Evolutionary conservation across 2,329 filamentous ascomycete genomes (phyloP), one percentile per base, ranked within the genome.

Genomic region (Acrocalymma vagum): DNA sequence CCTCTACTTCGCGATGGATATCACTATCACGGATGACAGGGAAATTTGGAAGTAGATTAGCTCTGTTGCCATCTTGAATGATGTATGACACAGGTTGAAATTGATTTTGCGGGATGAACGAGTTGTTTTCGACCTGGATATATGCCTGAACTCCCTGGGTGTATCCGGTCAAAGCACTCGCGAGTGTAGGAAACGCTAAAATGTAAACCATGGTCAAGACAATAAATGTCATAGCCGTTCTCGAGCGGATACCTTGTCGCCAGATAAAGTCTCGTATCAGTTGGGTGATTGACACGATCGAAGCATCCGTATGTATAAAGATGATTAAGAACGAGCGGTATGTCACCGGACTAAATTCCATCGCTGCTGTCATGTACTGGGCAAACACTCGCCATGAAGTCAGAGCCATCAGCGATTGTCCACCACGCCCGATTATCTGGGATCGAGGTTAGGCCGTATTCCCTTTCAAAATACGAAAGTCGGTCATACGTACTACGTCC

Each of bases 141-240:
- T 34, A 53, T 3, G 54, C 28, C 5, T 38, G 20, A 8, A 51
- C 31, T 3, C 44, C 41, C 2, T 24, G 33, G 1, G 27, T 48
- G 15, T 61, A 61, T 11, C 54, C 54, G 20, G 49, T 53, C 54
- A 61, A 53, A 3, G 58, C 50, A 11, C 56, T 51, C 2, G 43
- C 38, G 4, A 61, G 26, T 1, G 51, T 61, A 4, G 54, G 54
- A 28, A 57, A 60, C 0, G 26, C 8, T 0, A 55, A 31, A 6
- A 49, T 47, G n/a, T 52, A 58, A 0, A 31, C 6, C 48, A 59
- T 54, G 1, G 44, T 57, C 2, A 29, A 22, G 1, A 57, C 9
- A 37, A 61, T 60, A 14, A 59, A 60, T 3, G 23, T 21, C 53
- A 55, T 58, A 9, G 54, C 55, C 0, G 45, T 3, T 10, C 29